A percentile compares a stretch with the other conserved stretches of the same genome.
phyloP scores from a whole-genome alignment of 2,329 filamentous ascomycete species.

The Xylariaceae sp. region DNA sequence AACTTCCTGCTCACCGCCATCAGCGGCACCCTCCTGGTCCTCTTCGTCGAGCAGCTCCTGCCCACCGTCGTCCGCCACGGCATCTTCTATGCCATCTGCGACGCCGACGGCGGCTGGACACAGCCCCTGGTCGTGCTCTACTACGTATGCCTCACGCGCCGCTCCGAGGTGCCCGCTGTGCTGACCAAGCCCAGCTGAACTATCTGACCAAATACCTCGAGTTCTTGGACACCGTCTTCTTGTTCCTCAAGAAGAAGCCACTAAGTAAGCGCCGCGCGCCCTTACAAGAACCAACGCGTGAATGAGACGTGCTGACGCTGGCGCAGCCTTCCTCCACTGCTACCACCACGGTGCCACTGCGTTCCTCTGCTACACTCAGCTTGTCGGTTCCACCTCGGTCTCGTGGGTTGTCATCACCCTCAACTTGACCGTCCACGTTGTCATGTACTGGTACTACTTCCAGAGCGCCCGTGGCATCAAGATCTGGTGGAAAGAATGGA shows the following conservation, averaged over 20 bases:
- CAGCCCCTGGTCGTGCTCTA: slow-evolving; percentile 88
- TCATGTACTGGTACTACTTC: slow-evolving; percentile 99
- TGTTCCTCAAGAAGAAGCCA: slow-evolving; percentile 99
- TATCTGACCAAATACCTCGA: slow-evolving; percentile 98
- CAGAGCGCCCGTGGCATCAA: slow-evolving; percentile 90
- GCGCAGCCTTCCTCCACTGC: slow-evolving; percentile 84
- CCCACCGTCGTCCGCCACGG: slow-evolving; percentile 74
- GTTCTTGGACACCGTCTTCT: slow-evolving; percentile 88
- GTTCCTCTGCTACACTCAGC: slow-evolving; percentile 94
- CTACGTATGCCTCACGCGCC: slow-evolving; percentile 61
- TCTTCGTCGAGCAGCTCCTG: slow-evolving; percentile 88
- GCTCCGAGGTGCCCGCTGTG: slow-evolving; percentile 8
- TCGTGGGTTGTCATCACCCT: slow-evolving; percentile 92
- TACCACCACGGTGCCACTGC: slow-evolving; percentile 98
- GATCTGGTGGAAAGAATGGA: slow-evolving; percentile 99
- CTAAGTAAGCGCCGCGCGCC: slow-evolving; percentile 53
- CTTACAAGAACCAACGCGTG: not conserved
- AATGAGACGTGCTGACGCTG: not conserved
- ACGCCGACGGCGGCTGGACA: slow-evolving; percentile 80
- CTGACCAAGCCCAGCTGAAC: slow-evolving; percentile 64
- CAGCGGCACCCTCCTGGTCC: slow-evolving; percentile 68
- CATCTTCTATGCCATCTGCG: slow-evolving; percentile 84
- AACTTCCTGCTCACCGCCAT: slow-evolving; percentile 90
- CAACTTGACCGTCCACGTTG: slow-evolving; percentile 89
- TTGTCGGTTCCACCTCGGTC: slow-evolving; percentile 85